Base-by-base conservation (phyloP, 495 filamentous ascomycete species). In the Hyphodiscus hymeniophilus region DNA sequence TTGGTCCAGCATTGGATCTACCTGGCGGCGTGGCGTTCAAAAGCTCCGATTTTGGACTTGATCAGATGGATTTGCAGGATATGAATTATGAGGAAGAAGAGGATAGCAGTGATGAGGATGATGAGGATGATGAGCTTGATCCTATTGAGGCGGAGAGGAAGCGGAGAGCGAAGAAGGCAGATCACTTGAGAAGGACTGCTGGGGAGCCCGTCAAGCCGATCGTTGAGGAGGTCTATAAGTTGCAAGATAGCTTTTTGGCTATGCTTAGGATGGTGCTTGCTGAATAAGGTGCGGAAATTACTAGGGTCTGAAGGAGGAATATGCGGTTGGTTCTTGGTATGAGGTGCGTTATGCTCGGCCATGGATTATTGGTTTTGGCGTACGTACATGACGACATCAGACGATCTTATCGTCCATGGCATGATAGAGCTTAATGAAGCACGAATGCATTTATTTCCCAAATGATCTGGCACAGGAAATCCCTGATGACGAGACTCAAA, bases 211-310 rank as follows among this genome's bases (percentile, higher is more conserved):
- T 73, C 35, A 98, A 98, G 66, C 92, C 92, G 2, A 71, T 67
- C 7, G 76, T 97, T 3, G 67, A 57, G 20, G 92, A 98, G 70
- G 75, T 95, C 35, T 64, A 79, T 45, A 87, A 85, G 65, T 61
- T 98, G 56, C 77, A 75, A 51, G 80, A 82, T 12, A 79, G 81
- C 42, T 98, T 98, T 63, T 60, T 92, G 54, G 66, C 73, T 23
- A 90, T 94, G 85, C 63, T 98, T 60, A 79, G 91, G 66, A 74
- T 78, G 63, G 90, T 95, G 39, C 71, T 98, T 45, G 89, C 92
- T 35, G 82, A 84, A 44, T 89, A 76, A 23, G n/a, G n/a, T n/a
- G n/a, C n/a, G 26, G 26, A 28, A 28, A 28, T 28, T 10, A 28
- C 10, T 28, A 7, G n/a, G 22, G 10, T 32, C 42, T 32, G 42